Base-by-base conservation (phyloP, 2,329 filamentous ascomycete species). In the Trichoderma atrobrunneum region DNA sequence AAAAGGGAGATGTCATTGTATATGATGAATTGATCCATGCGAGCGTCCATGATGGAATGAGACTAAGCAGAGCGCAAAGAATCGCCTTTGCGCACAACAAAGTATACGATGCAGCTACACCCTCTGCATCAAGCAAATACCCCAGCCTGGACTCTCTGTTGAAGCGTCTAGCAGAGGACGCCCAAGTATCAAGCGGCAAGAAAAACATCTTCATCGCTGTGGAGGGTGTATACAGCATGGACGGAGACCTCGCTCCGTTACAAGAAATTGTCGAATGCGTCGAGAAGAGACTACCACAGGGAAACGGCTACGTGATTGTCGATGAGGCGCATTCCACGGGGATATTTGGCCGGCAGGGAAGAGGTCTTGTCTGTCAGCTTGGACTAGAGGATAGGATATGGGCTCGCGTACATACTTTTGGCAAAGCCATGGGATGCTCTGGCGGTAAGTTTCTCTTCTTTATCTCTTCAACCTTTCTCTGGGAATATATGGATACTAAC, bases 191-290 rank as follows among this genome's bases (percentile, higher is more conserved):
- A 0, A 66, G 74, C 0, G 87, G 87, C 0, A 72, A 77, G 1
- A 78, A 78, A 0, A 90, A 88, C 74, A 85, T 93, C 3, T 92
- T 94, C 74, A 79, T 94, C n/a, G 89, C 88, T 0, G 84, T 93
- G 0, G 92, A 94, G 75, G 88, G 87, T 0, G 84, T 94, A 0
- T 95, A 96, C 79, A 94, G 92, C 78, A 96, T 96, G 93, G 93
- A 95, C 68, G 93, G 93, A 0, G 92, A 95, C 75, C 81, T 93
- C 21, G 88, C 88, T 0, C 91, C 91, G 0, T 81, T 96, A 12
- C 76, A 78, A 12, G 85, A 89, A 7, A 87, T 95, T 21, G 85
- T 92, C 1, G 79, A 84, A 0, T 82, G 87, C 5, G 86, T 92
- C 0, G 85, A 91, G 54, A 79, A 82, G 1, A 76, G 87, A 0